Evolutionary conservation across 768 basidiomycete species (phyloP).

Genomic region (Serendipita sp.): DNA sequence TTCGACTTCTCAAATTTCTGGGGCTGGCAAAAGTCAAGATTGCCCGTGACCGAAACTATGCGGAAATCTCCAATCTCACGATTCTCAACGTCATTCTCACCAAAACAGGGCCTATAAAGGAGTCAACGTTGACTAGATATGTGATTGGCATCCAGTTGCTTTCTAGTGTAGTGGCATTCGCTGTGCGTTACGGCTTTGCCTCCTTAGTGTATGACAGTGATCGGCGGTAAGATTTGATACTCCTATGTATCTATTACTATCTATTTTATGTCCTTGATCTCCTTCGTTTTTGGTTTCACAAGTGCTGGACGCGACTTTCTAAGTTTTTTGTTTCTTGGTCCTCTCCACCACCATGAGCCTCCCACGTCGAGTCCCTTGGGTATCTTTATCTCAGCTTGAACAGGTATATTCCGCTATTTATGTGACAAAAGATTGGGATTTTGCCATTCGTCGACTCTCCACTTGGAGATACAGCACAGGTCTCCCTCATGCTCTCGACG

Average conservation of each 20-base stretch:
- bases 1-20: conserved; percentile 43
- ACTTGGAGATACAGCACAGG: conserved; percentile 62
- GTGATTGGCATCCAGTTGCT: conserved; percentile 29
- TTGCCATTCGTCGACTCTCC: conserved; percentile 45
- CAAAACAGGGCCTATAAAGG: conserved; percentile 67
- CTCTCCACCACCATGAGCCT: conserved; percentile 33
- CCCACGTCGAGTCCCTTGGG: conserved; percentile 72
- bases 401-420: conserved; percentile 65
- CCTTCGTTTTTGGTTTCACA: background rate
- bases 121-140: conserved; percentile 38
- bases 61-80: conserved; percentile 75
- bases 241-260: background rate
- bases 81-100: conserved; percentile 77
- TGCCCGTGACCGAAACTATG: conserved; percentile 41
- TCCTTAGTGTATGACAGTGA: conserved; percentile 85
- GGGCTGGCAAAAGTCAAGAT: conserved; percentile 49
- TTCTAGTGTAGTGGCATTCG: conserved; percentile 70
- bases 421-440: conserved; percentile 41
- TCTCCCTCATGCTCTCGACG: conserved; percentile 72
- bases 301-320: background rate
- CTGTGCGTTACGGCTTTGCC: conserved; percentile 77
- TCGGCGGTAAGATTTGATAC: conserved; percentile 32
- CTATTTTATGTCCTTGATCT: background rate
- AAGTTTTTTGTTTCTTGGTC: background rate
- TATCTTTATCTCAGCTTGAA: conserved; percentile 48